Base-by-base conservation (phyloP, 495 filamentous ascomycete species). In the Ascodesmis nigricans region DNA sequence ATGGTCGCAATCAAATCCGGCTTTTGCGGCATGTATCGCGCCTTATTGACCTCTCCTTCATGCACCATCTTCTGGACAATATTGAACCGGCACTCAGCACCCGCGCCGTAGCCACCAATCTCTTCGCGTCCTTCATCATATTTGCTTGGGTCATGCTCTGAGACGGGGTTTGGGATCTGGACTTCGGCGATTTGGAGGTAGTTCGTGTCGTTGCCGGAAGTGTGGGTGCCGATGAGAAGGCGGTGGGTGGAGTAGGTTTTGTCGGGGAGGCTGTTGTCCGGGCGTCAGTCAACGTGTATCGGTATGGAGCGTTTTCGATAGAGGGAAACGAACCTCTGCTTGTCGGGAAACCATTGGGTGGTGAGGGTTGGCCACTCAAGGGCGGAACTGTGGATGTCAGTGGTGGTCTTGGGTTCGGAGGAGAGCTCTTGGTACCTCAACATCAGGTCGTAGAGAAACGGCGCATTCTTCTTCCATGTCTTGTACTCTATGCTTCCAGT, bases 391-490 rank as follows among this genome's bases (percentile, higher is more conserved):
- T 37, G 22, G 14, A 11, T 9, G 18, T 47, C 17, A 41, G 18
- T 20, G 20, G 40, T n/a, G 0, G 15, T 4, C 0, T 27, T 40
- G 5, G 30, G 31, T 25, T 34, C 26, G 2, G n/a, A 17, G n/a
- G 0, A n/a, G 5, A 14, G 18, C 11, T 18, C 9, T 10, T 29
- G 14, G 21, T 43, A 71, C 70, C 67, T 83, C 20, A 91, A 58
- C 38, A 95, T 83, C 64, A 92, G 73, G 49, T 93, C 90, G 55
- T 99, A 99, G 44, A 99, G 75, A 55, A 93, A 93, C 2, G 84
- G 82, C 42, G 80, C 75, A 57, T 95, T 95, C 67, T 99, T 99
- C 65, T 99, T 99, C 90, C 90, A 99, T 43, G 80, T 91, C 54
- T 99, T 99, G 66, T 99, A 99, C 58, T 95, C 90, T 84, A 51